phyloP scores from a whole-genome alignment of 495 filamentous ascomycete genomes.

The Symbiotaphrina buchneri region DNA sequence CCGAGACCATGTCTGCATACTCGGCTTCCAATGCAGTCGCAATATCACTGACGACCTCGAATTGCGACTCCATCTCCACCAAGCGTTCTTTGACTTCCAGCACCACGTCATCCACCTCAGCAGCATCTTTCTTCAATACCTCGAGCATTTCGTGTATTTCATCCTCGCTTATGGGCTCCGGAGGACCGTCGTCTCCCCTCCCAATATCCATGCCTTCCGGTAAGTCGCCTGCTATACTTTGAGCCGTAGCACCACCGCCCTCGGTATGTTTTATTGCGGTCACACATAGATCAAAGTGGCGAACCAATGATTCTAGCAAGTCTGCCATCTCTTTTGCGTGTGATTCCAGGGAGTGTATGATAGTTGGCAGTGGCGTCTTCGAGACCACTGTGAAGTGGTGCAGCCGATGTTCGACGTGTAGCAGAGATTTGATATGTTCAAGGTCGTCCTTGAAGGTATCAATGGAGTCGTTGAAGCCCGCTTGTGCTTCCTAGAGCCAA shows the following conservation, averaged over 20 bases:
- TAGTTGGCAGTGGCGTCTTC: constrained; percentile 33
- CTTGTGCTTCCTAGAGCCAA: constrained; percentile 28
- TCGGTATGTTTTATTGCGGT: constrained; percentile 83
- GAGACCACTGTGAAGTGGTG: constrained; percentile 16
- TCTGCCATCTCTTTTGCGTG: constrained; percentile 71
- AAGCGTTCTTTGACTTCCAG: constrained; percentile 58
- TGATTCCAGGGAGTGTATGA: constrained; percentile 49
- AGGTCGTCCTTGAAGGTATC: constrained; percentile 32
- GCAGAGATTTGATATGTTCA: constrained; percentile 32
- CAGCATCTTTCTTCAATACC: constrained; percentile 64
- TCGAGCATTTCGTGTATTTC: constrained; percentile 67
- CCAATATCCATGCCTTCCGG: constrained; percentile 34
- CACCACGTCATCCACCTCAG: constrained; percentile 77
- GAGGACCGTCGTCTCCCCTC: constrained; percentile 27
- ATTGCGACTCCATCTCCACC: constrained; percentile 50
- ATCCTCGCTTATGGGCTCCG: constrained; percentile 48
- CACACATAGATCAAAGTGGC: constrained; percentile 86
- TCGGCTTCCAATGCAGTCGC: constrained; percentile 27
- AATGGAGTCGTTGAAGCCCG: constrained; percentile 23
- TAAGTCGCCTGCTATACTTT: constrained; percentile 34
- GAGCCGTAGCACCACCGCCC: constrained; percentile 56
- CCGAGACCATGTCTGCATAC: constrained; percentile 22
- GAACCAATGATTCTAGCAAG: constrained; percentile 59
- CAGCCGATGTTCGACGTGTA: constrained; percentile 10
- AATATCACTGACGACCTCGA: constrained; percentile 30